A percentile compares a stretch with the other conserved stretches of the same genome.
These are phyloP conservation scores for Colletotrichum sp. DNA, from an alignment of 2,329 filamentous ascomycete species.

Conservation along the genomic window DNA sequence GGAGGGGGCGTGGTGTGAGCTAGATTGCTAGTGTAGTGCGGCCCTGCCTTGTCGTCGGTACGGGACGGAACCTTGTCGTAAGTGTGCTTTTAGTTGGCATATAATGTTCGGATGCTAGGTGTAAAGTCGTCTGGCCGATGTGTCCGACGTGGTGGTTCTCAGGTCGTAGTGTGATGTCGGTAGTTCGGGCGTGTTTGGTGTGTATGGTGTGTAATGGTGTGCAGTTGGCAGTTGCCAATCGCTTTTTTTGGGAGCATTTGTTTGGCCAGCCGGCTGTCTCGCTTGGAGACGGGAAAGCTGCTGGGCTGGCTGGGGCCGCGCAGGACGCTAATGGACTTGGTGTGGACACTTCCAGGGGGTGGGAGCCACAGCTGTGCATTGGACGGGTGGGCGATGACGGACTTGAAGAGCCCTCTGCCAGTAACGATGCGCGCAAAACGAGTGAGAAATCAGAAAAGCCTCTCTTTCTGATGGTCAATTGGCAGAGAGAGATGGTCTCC, in stretches of 20 bases:
- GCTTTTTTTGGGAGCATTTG: neutral
- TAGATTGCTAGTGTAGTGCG: neutral
- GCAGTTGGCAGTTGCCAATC: neutral
- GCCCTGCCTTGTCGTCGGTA: neutral
- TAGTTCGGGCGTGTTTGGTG: neutral
- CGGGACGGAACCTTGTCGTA: constrained; percentile 1
- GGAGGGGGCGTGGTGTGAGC: neutral
- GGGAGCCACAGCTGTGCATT: neutral
- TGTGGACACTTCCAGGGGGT: neutral
- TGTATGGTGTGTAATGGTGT: neutral
- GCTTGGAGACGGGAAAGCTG: constrained; percentile 1
- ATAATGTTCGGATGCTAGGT: neutral
- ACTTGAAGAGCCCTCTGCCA: neutral
- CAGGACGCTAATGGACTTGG: neutral
- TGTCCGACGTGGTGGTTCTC: neutral
- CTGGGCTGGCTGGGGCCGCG: neutral
- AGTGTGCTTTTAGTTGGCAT: neutral
- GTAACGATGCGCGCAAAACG: neutral
- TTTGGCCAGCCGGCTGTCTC: neutral
- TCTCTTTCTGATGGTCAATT: neutral
- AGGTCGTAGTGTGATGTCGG: neutral
- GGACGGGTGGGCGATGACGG: neutral
- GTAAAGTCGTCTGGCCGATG: neutral
- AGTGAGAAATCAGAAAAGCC: neutral
- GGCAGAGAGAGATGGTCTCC: neutral